Percentiles rank a stretch among this genome's conserved stretches.
These are phyloP conservation scores for Teunomyces atbi DNA, from an alignment of 805 yeast genomes.

Conservation along the genomic window DNA sequence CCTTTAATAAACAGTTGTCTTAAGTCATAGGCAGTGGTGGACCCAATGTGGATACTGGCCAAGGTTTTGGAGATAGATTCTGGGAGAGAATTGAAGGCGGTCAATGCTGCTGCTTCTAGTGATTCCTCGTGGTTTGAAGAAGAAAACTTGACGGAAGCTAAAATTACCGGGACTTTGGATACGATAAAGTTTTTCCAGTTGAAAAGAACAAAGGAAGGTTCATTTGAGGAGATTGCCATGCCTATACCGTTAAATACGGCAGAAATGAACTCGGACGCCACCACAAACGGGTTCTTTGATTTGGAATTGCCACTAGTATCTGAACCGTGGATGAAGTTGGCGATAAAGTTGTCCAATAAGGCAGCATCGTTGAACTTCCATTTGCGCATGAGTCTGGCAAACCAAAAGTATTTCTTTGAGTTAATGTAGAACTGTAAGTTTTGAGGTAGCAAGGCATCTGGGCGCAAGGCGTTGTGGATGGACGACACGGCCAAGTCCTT, in stretches of 20 bases:
- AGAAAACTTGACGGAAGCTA: conserved; percentile 17
- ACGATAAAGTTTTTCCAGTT: conserved; percentile 38
- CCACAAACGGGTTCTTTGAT: conserved; percentile 10
- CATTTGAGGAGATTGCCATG: conserved; percentile 17
- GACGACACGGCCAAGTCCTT: neutral
- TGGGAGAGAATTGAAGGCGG: conserved; percentile 13
- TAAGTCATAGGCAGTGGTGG: conserved; percentile 18
- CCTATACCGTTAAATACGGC: conserved; percentile 21
- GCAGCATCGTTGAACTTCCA: conserved; percentile 20
- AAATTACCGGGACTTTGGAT: conserved; percentile 25
- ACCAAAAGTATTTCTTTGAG: conserved; percentile 26
- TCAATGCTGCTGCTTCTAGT: conserved; percentile 15
- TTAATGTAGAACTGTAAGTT: conserved; percentile 6
- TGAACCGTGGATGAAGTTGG: conserved; percentile 7
- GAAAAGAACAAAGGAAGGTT: conserved; percentile 22
- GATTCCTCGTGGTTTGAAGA: conserved; percentile 9
- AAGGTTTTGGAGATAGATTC: neutral
- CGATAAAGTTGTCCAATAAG: conserved; percentile 12
- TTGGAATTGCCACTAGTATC: conserved; percentile 10
- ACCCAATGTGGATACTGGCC: conserved; percentile 7
- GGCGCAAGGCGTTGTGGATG: conserved; percentile 17
- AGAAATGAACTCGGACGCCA: conserved; percentile 18
- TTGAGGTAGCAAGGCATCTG: conserved; percentile 16
- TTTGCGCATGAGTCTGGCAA: conserved; percentile 19
- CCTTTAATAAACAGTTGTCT: conserved; percentile 28